phyloP scores from a whole-genome alignment of 1,139 yeast species.

The Yamadazyma sp. region DNA sequence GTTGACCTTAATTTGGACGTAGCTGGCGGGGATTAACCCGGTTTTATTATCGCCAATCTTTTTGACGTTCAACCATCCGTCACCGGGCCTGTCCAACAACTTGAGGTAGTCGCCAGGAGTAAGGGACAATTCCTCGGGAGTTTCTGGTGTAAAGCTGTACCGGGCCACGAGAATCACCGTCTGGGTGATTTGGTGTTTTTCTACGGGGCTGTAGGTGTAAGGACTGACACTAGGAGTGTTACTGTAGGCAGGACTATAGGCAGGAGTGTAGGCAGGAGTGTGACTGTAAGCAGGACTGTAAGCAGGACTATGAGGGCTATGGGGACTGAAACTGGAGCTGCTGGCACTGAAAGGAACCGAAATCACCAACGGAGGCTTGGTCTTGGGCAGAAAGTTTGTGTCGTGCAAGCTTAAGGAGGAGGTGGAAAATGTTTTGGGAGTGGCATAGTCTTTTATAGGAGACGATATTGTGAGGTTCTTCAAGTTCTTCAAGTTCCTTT shows the following conservation, averaged over 20 bases:
- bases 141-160: constrained; percentile 37
- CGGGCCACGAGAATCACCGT: constrained; percentile 29
- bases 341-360: constrained; percentile 3
- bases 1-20: constrained; percentile 44
- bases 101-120: constrained; percentile 39
- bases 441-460: constrained; percentile 16
- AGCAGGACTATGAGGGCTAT: too few relatives aligned
- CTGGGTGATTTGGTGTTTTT: background rate
- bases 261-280: background rate
- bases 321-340: background rate
- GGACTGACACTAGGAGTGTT: too few relatives aligned
- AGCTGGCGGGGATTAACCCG: constrained; percentile 44
- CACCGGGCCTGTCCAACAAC: constrained; percentile 37
- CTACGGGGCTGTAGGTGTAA: too few relatives aligned
- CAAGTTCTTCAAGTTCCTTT: constrained; percentile 22
- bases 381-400: background rate
- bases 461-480: constrained; percentile 31
- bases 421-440: background rate
- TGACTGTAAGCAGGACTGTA: constrained; percentile 7
- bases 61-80: constrained; percentile 47
- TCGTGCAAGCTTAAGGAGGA: background rate
- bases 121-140: constrained; percentile 30
- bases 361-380: constrained; percentile 1
- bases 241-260: too few relatives aligned
- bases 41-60: constrained; percentile 32